phyloP scores from a whole-genome alignment of 2,329 filamentous ascomycete genomes.

The Arthrobotrys entomopaga region DNA sequence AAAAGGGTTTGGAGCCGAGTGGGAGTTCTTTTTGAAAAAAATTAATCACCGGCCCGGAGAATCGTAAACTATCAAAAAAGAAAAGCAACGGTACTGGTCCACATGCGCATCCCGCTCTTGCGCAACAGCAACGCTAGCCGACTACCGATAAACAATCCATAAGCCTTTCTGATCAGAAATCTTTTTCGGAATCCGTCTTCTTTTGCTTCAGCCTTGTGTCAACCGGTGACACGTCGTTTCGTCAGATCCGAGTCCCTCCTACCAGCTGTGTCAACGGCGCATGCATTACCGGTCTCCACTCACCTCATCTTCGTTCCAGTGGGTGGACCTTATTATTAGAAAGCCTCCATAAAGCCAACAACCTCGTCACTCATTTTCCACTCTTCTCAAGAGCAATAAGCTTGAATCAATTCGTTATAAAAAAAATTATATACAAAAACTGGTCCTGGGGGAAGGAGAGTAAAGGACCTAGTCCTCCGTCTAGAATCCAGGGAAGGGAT shows the following conservation, averaged over 20 bases:
- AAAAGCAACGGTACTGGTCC: constrained; percentile 21
- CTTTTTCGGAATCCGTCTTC: neutral
- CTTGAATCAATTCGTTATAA: neutral
- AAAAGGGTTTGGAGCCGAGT: neutral
- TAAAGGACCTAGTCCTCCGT: constrained; percentile 14
- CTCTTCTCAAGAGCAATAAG: neutral
- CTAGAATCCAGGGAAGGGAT: constrained; percentile 27
- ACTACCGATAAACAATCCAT: neutral
- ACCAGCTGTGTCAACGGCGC: constrained; percentile 19
- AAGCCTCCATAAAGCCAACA: constrained; percentile 45
- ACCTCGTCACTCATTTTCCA: constrained; percentile 16
- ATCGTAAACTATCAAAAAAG: constrained; percentile 14
- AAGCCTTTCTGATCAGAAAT: neutral
- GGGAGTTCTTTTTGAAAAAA: neutral
- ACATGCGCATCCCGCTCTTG: constrained; percentile 32
- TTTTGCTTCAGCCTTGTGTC: constrained; percentile 25
- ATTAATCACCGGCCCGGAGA: constrained; percentile 5
- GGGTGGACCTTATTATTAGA: constrained; percentile 40
- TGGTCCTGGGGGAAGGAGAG: constrained; percentile 32
- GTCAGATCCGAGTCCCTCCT: constrained; percentile 39
- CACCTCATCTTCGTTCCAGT: constrained; percentile 40
- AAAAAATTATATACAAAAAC: constrained; percentile 14
- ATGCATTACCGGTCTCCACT: constrained; percentile 43
- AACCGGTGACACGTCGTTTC: constrained; percentile 24
- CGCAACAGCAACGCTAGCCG: constrained; percentile 24